Evolutionary conservation across 164 flowering plant genomes (phyloP).

Genomic region (Vitis vinifera): DNA sequence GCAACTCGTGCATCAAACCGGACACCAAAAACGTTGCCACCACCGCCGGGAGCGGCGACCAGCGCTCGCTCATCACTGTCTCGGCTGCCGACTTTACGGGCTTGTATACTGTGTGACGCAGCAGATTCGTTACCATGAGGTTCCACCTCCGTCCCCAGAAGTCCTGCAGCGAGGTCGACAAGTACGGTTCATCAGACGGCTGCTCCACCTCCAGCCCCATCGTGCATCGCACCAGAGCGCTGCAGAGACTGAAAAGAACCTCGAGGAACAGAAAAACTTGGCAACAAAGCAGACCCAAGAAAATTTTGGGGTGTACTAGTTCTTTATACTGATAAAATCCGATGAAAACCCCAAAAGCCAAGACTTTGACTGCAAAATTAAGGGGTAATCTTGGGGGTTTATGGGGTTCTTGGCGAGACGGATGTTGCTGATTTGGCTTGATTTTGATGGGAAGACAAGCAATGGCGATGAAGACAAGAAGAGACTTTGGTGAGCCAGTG

Average conservation of each 20-base stretch:
- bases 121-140: constrained; percentile 22
- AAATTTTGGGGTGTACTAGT: constrained; percentile 7
- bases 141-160: constrained; percentile 44
- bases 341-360: constrained; percentile 1
- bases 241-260: constrained; percentile 16
- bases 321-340: constrained; percentile 5
- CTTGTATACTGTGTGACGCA: constrained; percentile 23
- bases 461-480: constrained; percentile 10
- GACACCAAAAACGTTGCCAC: constrained; percentile 19
- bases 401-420: background rate
- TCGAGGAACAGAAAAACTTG: constrained; percentile 30
- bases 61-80: background rate
- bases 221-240: constrained; percentile 11
- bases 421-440: constrained; percentile 4
- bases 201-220: constrained; percentile 24
- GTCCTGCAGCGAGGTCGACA: constrained; percentile 35
- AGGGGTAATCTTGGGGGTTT: constrained; percentile 7
- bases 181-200: constrained; percentile 31
- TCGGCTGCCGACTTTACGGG: constrained; percentile 7
- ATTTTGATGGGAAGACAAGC: constrained; percentile 30
- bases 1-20: constrained; percentile 36
- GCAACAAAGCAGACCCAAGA: constrained; percentile 20
- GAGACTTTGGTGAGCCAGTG: constrained; percentile 9
- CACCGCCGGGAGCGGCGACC: constrained; percentile 14
- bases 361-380: constrained; percentile 3